phyloP scores from a whole-genome alignment of 2,329 filamentous ascomycete genomes.

The Ascocoryne sarcoides region DNA sequence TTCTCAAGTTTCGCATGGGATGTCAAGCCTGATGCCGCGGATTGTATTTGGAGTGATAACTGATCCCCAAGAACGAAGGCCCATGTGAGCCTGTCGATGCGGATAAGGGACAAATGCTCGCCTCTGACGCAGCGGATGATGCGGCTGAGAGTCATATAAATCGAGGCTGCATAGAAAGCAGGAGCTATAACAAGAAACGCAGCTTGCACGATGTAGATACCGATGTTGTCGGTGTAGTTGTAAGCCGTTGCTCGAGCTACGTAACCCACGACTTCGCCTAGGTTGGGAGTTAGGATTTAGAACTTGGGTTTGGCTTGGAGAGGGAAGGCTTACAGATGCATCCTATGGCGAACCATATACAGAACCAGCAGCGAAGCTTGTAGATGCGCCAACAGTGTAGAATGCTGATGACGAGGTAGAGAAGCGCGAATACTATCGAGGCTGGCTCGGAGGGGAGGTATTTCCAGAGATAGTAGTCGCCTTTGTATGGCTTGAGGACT shows the following conservation, averaged over 20 bases:
- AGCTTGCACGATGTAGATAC: slow-evolving; percentile 29
- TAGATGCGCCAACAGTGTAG: slow-evolving; percentile 26
- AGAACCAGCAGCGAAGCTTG: slow-evolving; percentile 26
- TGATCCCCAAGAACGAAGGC: slow-evolving; percentile 37
- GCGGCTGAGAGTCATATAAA: slow-evolving; percentile 33
- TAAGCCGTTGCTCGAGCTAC: slow-evolving; percentile 19
- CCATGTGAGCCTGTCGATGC: slow-evolving; percentile 28
- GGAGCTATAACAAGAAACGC: slow-evolving; percentile 32
- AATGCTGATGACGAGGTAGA: slow-evolving; percentile 25
- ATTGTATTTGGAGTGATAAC: slow-evolving; percentile 33
- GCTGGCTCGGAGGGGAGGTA: slow-evolving; percentile 38
- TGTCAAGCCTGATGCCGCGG: slow-evolving; percentile 5
- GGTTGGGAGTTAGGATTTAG: slow-evolving; percentile 1
- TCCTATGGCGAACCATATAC: slow-evolving; percentile 30
- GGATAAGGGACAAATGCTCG: slow-evolving; percentile 29
- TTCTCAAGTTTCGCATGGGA: slow-evolving; percentile 14
- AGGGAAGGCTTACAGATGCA: slow-evolving; percentile 29
- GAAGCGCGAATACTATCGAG: slow-evolving; percentile 32
- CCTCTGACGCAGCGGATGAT: slow-evolving; percentile 29
- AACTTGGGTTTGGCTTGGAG: background rate
- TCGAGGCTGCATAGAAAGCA: slow-evolving; percentile 30
- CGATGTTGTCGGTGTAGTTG: slow-evolving; percentile 18
- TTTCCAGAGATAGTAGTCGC: slow-evolving; percentile 32
- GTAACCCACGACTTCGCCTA: slow-evolving; percentile 34
- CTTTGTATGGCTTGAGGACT: slow-evolving; percentile 25